Evolutionary conservation across 2,329 filamentous ascomycete species (phyloP).

Genomic region (Colletotrichum lindemuthianum): DNA sequence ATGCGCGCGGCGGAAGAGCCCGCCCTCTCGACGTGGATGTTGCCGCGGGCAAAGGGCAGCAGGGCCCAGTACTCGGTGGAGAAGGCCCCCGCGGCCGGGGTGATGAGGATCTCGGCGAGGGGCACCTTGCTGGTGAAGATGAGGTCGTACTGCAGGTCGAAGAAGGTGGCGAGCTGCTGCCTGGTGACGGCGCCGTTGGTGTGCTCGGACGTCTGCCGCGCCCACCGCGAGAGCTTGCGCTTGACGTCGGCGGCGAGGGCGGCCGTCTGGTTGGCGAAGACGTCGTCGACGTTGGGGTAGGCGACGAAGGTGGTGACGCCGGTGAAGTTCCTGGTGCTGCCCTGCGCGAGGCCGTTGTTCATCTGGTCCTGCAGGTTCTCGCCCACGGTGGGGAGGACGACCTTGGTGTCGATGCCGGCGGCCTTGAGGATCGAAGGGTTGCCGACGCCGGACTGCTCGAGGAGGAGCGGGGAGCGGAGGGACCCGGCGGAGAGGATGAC

Average conservation of each 20-base stretch:
- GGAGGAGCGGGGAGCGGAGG: constrained; percentile 61
- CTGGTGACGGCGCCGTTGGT: constrained; percentile 33
- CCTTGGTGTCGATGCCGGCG: constrained; percentile 52
- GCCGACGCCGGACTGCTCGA: constrained; percentile 64
- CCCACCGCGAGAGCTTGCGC: constrained; percentile 15
- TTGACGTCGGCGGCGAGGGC: constrained; percentile 12
- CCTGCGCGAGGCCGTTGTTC: constrained; percentile 41
- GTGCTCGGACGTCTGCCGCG: constrained; percentile 20
- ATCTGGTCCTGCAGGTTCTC: constrained; percentile 64
- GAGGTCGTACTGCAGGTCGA: constrained; percentile 57
- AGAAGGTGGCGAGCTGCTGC: constrained; percentile 47
- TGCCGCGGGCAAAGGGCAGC: constrained; percentile 52
- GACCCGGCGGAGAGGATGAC: constrained; percentile 60
- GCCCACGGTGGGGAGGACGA: constrained; percentile 62
- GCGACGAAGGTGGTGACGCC: constrained; percentile 12
- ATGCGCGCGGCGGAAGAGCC: constrained; percentile 45
- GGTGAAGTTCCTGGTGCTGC: constrained; percentile 33
- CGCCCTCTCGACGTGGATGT: constrained; percentile 51
- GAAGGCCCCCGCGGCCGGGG: constrained; percentile 42
- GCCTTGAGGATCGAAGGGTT: constrained; percentile 51
- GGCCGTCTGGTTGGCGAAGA: constrained; percentile 40
- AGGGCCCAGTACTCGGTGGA: constrained; percentile 51
- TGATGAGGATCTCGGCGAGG: constrained; percentile 57
- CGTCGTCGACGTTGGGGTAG: constrained; percentile 15
- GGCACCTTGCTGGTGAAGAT: constrained; percentile 57